Evolutionary conservation across 352 stramenopile genomes (phyloP), one percentile per base, ranked within the genome.

Genomic region (Plasmopara muralis): DNA sequence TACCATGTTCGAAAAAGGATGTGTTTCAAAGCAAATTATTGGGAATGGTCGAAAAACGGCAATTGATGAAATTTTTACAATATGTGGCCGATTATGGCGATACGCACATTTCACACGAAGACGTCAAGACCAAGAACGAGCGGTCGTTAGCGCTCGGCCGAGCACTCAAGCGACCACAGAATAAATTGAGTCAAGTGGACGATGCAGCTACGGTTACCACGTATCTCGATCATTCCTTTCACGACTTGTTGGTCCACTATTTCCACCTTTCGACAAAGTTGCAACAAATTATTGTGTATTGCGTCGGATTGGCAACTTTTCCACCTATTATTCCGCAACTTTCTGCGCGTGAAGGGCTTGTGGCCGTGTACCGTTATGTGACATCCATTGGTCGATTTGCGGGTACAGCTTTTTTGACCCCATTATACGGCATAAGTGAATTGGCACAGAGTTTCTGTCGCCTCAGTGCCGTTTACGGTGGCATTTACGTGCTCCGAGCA

Each of bases 61-160:
- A 85, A 57, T 56, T 96, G 50, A 96, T 96, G 87, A 92, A 93
- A 55, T 96, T 96, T 43, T 42, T 95, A 25, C 86, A 95, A 64
- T 95, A 92, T 44, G 81, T 87, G 20, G 85, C 85, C 2, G 87
- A 96, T 62, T 90, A 90, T 41, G 77, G 78, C 5, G 77, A 87
- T 60, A 85, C 72, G 18, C 64, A 83, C 46, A 79, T 89, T 64
- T 59, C 72, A 4, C 71, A 78, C 34, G 68, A 90, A 42, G 85
- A 93, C 29, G 77, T 93, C 0, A 73, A 63, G 42, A 90, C 74
- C n/a, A 83, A 87, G 33, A 96, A 96, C 62, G 87, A 96, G 55
- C 77, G 79, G 0, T 74, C 77, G 0, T 49, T 96, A 7, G 78
- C 80, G 13, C 64, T 89, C 28, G 87, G 85, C 0, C 75, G 87